These are phyloP conservation scores for Cubamyces lactineus DNA, from an alignment of 768 basidiomycete genomes.

Conservation along the genomic window DNA sequence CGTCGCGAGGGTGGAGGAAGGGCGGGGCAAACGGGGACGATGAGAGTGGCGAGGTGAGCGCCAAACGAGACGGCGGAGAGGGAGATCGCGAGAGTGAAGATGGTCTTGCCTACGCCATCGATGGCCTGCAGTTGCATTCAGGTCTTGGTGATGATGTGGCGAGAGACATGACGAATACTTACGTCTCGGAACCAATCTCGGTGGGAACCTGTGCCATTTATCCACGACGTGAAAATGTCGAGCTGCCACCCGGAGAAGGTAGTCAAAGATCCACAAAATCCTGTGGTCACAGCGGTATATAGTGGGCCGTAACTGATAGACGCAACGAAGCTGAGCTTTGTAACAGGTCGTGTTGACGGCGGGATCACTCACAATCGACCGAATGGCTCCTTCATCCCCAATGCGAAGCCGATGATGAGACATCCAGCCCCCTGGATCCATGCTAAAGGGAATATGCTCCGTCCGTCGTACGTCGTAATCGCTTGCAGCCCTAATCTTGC, in stretches of 20 bases:
- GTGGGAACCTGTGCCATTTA: constrained; percentile 59
- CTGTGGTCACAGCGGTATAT: constrained; percentile 88
- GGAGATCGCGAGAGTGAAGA: constrained; percentile 78
- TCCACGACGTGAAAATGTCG: constrained; percentile 85
- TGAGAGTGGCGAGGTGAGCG: constrained; percentile 53
- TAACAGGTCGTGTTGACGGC: background rate
- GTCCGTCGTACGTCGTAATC: constrained; percentile 72
- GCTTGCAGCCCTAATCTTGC: constrained; percentile 79
- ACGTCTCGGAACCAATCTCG: constrained; percentile 76
- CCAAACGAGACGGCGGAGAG: constrained; percentile 82
- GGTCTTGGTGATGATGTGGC: constrained; percentile 16
- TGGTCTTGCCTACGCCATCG: constrained; percentile 80
- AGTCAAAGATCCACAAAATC: constrained; percentile 95
- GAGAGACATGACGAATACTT: constrained; percentile 33
- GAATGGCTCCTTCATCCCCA: constrained; percentile 73
- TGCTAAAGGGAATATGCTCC: constrained; percentile 77
- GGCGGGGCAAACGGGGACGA: constrained; percentile 46
- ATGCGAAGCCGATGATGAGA: constrained; percentile 83
- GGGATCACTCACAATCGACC: constrained; percentile 66
- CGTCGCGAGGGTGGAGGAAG: constrained; percentile 45
- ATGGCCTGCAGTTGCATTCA: constrained; percentile 59
- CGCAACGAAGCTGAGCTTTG: constrained; percentile 1
- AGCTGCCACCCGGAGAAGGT: constrained; percentile 97
- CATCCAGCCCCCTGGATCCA: constrained; percentile 91
- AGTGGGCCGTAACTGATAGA: constrained; percentile 78